A percentile compares a stretch with the other conserved stretches of the same genome.
Conservation (phyloP, 2,329 filamentous ascomycete species). For the Raffaelea deltoideospora region DNA sequence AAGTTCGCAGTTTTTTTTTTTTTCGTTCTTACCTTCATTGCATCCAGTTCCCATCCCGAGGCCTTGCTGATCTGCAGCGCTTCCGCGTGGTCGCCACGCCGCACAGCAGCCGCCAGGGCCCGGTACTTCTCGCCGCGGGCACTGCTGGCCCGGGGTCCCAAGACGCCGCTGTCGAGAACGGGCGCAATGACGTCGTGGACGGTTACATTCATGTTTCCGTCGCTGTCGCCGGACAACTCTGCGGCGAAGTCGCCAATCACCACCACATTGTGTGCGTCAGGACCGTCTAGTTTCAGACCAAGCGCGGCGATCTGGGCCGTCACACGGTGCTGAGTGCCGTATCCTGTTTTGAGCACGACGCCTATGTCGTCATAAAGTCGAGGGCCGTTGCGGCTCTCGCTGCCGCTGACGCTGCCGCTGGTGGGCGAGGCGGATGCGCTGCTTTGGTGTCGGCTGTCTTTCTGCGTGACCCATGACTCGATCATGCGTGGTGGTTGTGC, state of each 20-base stretch:
- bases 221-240: slow-evolving; percentile 8
- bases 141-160: slow-evolving; percentile 17
- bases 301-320: slow-evolving; percentile 30
- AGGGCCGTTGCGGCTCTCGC: slow-evolving; percentile 10
- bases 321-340: slow-evolving; percentile 34
- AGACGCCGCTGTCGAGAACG: slow-evolving; percentile 13
- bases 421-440: slow-evolving; percentile 6
- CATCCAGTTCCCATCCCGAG: slow-evolving; percentile 34
- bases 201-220: slow-evolving; percentile 1
- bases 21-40: slow-evolving; percentile 33
- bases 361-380: slow-evolving; percentile 27
- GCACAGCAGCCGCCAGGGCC: slow-evolving; percentile 22
- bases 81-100: slow-evolving; percentile 20
- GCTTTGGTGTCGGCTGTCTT: slow-evolving; percentile 15
- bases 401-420: slow-evolving; percentile 5
- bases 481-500: slow-evolving; percentile 6
- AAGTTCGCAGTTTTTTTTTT: too few species aligned
- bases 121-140: slow-evolving; percentile 25
- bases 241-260: slow-evolving; percentile 36
- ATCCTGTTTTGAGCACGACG: slow-evolving; percentile 40
- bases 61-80: slow-evolving; percentile 21
- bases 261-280: slow-evolving; percentile 25
- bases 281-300: slow-evolving; percentile 19
- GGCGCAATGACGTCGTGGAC: slow-evolving; percentile 26
- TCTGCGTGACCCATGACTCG: slow-evolving; percentile 2